Percentiles rank a stretch among this genome's conserved stretches.
Conservation (phyloP, 192 early-diverging fungal species). For the Phycomyces blakesleeanus region DNA sequence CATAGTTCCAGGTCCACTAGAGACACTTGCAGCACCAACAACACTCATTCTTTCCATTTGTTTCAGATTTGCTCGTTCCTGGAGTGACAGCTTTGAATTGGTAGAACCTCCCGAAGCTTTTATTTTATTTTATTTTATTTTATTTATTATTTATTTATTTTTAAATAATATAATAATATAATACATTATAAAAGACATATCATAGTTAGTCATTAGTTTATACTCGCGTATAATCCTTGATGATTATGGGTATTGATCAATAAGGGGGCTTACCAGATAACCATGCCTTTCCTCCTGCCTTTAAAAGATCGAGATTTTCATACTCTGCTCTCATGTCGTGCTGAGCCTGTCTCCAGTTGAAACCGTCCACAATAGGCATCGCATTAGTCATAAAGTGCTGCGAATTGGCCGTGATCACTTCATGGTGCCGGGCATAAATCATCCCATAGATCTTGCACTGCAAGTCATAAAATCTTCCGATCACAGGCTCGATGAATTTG, state of each 20-base stretch:
- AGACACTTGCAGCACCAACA: no score
- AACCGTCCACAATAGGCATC: constrained; percentile 40
- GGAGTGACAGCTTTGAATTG: constrained; percentile 22
- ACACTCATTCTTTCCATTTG: background rate
- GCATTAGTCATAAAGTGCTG: constrained; percentile 47
- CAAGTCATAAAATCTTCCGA: constrained; percentile 78
- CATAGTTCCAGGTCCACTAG: no score
- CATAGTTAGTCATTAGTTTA: background rate
- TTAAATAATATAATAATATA: no score
- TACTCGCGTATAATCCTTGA: background rate
- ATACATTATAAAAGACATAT: no score
- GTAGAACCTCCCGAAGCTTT: constrained; percentile 16
- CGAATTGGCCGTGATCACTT: constrained; percentile 46
- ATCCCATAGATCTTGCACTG: constrained; percentile 76
- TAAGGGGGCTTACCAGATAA: constrained; percentile 33
- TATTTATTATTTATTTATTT: no score
- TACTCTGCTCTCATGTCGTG: constrained; percentile 17
- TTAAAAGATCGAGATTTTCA: constrained; percentile 33
- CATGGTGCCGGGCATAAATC: constrained; percentile 58
- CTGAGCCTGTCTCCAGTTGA: constrained; percentile 36
- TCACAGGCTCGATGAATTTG: constrained; percentile 84
- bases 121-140: no score
- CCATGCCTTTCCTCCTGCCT: constrained; percentile 30
- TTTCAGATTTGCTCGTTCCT: constrained; percentile 24
- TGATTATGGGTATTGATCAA: no score